Base-by-base conservation (phyloP, 805 yeast species). In the Ogataea paradorogensis region DNA sequence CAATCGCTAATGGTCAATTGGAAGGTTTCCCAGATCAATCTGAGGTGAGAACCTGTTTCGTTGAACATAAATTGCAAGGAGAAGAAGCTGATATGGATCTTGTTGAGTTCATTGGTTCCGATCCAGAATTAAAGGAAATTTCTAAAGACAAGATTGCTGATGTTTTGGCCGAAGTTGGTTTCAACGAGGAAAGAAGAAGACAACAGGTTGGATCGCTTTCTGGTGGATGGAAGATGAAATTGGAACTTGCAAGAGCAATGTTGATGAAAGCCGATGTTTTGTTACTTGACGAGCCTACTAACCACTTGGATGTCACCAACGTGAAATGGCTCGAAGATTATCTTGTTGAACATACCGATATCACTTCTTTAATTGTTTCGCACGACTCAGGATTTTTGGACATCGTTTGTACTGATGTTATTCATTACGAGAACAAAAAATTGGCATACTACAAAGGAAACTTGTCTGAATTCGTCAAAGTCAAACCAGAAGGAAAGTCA, bases 151-250 rank as follows among this genome's bases (percentile, higher is more conserved):
- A 84, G 40, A 87, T 91, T 58, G 65, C 95, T 11, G 59, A 58
- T 1, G 96, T 96, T 20, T 74, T 91, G 45, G 80, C 69, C 32
- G 78, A 78, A 35, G 98, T 91, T 63, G 98, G 98, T 2, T 91
- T 91, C 65, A 82, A 93, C 51, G 93, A 84, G 41, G 91, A 82
- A 59, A 81, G 96, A 70, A 78, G 95, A 62, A 76, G 77, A 22
- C 97, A 90, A 68, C 77, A 86, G 33, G 96, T 93, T 42, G 96
- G 96, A 27, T 86, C 97, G 2, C 71, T 91, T 44, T 87, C 96
- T 30, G 99, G 99, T 66, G 99, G 99, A 65, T 91, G 99, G 99
- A 93, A 93, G 69, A 91, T 91, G 99, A 91, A 91, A 70, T 76
- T 91, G 53, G 98, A 90, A 68, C 74, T 91, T 58, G 99, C 98